A percentile compares a stretch with the other conserved stretches of the same genome.
phyloP scores from a whole-genome alignment of 768 basidiomycete species.

The Tubosaeta sp. region DNA sequence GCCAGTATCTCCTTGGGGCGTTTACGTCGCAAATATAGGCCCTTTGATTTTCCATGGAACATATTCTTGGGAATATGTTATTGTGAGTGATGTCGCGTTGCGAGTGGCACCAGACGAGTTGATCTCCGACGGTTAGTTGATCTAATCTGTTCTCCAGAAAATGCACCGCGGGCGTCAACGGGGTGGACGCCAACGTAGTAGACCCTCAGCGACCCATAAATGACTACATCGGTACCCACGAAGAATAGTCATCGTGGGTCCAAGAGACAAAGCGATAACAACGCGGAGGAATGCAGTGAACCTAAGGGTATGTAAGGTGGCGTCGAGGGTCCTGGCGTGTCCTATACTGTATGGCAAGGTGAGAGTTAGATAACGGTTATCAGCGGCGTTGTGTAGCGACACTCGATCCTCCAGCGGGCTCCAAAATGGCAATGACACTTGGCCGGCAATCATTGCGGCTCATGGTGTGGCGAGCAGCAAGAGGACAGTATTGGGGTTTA shows the following conservation, averaged over 20 bases:
- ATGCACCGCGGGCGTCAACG: background rate
- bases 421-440: background rate
- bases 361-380: constrained; percentile 13
- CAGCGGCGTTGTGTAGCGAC: constrained; percentile 1
- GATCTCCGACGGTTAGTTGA: constrained; percentile 3
- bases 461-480: constrained; percentile 11
- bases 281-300: constrained; percentile 5
- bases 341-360: background rate
- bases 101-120: constrained; percentile 1
- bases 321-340: constrained; percentile 6
- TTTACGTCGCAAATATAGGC: constrained; percentile 23
- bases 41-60: constrained; percentile 6
- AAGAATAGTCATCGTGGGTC: constrained; percentile 13
- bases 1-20: background rate
- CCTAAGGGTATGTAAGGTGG: constrained; percentile 10
- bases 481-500: background rate
- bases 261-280: background rate
- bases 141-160: background rate
- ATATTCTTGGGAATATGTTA: constrained; percentile 1
- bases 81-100: constrained; percentile 1
- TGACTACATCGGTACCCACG: background rate
- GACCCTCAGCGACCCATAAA: constrained; percentile 8
- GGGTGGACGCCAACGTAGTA: background rate
- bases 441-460: background rate
- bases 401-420: no score